Evolutionary conservation across 768 basidiomycete genomes (phyloP).

Genomic region (Panus rudis): DNA sequence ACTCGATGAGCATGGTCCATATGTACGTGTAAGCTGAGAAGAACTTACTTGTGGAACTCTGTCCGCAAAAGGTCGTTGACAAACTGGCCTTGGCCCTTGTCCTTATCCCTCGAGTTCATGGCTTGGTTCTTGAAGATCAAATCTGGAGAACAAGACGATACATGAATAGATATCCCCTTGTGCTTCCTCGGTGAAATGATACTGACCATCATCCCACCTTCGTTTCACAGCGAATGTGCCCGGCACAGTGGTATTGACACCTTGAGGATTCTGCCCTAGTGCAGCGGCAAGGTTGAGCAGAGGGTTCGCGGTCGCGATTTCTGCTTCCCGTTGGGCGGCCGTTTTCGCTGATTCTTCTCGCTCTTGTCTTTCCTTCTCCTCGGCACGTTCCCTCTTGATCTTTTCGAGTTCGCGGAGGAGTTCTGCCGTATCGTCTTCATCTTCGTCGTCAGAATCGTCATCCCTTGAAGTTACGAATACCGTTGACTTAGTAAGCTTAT

Average conservation of each 20-base stretch:
- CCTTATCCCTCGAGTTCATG: slow-evolving; percentile 54
- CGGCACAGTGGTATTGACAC: slow-evolving; percentile 64
- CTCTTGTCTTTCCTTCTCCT: slow-evolving; percentile 82
- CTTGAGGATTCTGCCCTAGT: slow-evolving; percentile 64
- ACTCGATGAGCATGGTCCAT: background rate
- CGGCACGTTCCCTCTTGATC: slow-evolving; percentile 93
- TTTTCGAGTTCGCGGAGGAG: slow-evolving; percentile 95
- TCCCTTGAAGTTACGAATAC: slow-evolving; percentile 22
- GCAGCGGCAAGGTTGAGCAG: slow-evolving; percentile 88
- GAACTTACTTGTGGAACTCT: slow-evolving; percentile 82
- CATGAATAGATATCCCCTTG: slow-evolving; percentile 8
- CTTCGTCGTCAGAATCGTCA: slow-evolving; percentile 47
- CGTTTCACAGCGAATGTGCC: slow-evolving; percentile 89
- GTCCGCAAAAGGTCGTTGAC: slow-evolving; percentile 94
- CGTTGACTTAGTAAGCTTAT: background rate
- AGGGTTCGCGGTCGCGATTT: slow-evolving; percentile 85
- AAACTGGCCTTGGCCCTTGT: slow-evolving; percentile 64
- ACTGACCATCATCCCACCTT: slow-evolving; percentile 90
- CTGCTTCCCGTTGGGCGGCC: slow-evolving; percentile 62
- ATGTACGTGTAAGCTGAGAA: slow-evolving; percentile 3
- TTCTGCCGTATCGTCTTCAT: slow-evolving; percentile 91
- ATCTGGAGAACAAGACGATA: slow-evolving; percentile 40
- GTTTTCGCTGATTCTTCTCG: slow-evolving; percentile 59
- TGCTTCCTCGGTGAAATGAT: background rate
- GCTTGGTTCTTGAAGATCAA: slow-evolving; percentile 99